Conservation (phyloP, 2,329 filamentous ascomycete genomes). For the Orbilia javanica region DNA sequence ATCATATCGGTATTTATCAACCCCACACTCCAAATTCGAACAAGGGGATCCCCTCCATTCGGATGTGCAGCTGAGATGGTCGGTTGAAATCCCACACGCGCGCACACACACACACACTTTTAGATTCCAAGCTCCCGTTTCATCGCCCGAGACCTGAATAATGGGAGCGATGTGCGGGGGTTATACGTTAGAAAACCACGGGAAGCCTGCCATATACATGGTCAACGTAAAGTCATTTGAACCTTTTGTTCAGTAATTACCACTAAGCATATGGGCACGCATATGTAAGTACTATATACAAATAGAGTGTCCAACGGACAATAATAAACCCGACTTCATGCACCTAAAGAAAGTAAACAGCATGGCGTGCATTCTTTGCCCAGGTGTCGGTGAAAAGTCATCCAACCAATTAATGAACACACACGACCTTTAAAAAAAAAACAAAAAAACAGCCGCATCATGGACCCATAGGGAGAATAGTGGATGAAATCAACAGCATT, state of each 20-base stretch:
- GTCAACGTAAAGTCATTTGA: neutral
- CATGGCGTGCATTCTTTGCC: conserved; percentile 21
- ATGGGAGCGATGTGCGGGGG: neutral
- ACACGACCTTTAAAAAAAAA: neutral
- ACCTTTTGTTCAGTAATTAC: neutral
- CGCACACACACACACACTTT: neutral
- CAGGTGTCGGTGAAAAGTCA: neutral
- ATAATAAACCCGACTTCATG: conserved; percentile 10
- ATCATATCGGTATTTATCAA: conserved; percentile 28
- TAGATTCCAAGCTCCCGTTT: neutral
- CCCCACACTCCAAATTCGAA: conserved; percentile 36
- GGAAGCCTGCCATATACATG: conserved; percentile 1
- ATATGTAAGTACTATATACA: no score
- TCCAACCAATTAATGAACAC: neutral
- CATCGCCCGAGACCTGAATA: conserved; percentile 6
- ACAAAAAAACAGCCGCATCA: neutral
- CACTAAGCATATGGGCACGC: neutral
- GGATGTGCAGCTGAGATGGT: conserved; percentile 2
- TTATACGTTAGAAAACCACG: neutral
- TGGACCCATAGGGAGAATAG: conserved; percentile 13
- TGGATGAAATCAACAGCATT: conserved; percentile 18
- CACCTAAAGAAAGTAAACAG: conserved; percentile 7
- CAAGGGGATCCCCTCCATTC: neutral
- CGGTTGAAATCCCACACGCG: conserved; percentile 21
- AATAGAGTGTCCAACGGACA: neutral